Conservation (phyloP, 305 asterid species). For the Plantago rigida region DNA sequence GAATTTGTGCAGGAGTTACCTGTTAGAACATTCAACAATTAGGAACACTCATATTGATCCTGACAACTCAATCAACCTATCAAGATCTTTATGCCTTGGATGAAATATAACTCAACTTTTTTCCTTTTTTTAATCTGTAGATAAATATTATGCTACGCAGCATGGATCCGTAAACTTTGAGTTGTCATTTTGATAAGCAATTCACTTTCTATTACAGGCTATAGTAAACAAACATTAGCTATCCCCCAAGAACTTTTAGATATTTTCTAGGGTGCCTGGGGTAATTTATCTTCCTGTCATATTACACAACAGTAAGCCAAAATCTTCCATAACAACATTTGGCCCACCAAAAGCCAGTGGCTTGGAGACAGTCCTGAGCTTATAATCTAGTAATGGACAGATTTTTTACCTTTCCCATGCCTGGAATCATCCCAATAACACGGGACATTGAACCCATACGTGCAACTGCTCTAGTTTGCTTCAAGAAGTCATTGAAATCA, state of each 20-base stretch:
- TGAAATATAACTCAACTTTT: constrained; percentile 15
- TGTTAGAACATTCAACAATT: constrained; percentile 32
- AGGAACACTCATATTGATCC: constrained; percentile 20
- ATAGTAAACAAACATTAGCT: constrained; percentile 10
- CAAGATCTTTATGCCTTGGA: constrained; percentile 14
- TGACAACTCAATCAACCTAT: constrained; percentile 14
- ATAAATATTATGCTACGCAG: too few species aligned
- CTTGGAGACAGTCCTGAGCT: constrained; percentile 8
- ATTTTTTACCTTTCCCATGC: constrained; percentile 83
- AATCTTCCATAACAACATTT: constrained; percentile 9
- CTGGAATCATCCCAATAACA: constrained; percentile 95
- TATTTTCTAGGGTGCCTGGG: background rate
- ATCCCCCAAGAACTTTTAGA: background rate
- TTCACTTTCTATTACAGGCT: background rate
- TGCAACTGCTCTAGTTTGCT: constrained; percentile 93
- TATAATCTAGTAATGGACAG: constrained; percentile 13
- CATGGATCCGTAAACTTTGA: background rate
- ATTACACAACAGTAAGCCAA: background rate
- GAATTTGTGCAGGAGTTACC: constrained; percentile 95
- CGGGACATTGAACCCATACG: constrained; percentile 98
- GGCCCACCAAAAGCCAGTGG: constrained; percentile 4
- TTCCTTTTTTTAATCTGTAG: background rate
- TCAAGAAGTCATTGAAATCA: constrained; percentile 90
- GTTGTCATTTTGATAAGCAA: constrained; percentile 7
- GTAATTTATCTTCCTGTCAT: background rate